Percentiles rank a stretch among this genome's conserved stretches.
phyloP scores from a whole-genome alignment of 352 stramenopile genomes.

The Phytophthora kernoviae region DNA sequence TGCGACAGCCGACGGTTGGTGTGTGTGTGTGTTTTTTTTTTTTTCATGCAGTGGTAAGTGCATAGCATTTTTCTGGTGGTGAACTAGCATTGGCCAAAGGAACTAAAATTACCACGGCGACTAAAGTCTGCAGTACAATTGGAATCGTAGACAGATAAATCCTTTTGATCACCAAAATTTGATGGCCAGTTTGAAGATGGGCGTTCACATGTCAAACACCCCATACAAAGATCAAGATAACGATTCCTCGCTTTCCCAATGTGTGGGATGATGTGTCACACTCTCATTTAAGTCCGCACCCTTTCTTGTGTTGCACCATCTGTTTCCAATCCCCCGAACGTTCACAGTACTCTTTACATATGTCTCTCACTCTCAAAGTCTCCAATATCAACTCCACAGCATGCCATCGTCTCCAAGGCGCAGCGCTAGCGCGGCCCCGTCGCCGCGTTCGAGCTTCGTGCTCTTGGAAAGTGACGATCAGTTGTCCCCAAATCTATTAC shows the following conservation, averaged over 20 bases:
- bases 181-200: constrained; percentile 5
- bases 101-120: too few relatives aligned
- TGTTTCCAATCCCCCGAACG: background rate
- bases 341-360: constrained; percentile 13
- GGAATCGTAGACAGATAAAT: too few relatives aligned
- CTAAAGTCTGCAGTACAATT: too few relatives aligned
- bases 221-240: background rate
- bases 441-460: constrained; percentile 66
- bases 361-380: constrained; percentile 22
- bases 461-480: constrained; percentile 53
- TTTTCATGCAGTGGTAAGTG: too few relatives aligned
- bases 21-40: background rate
- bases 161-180: background rate
- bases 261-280: background rate
- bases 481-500: constrained; percentile 25
- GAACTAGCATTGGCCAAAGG: too few relatives aligned
- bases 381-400: constrained; percentile 5
- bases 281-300: constrained; percentile 25
- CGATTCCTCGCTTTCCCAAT: background rate
- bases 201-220: background rate
- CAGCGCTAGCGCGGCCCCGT: constrained; percentile 19
- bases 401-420: constrained; percentile 23
- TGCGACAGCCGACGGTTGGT: too few relatives aligned
- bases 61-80: too few relatives aligned
- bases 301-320: background rate